These are phyloP conservation scores for Acacia confusa DNA, from an alignment of 306 rosid genomes.

Conservation along the genomic window DNA sequence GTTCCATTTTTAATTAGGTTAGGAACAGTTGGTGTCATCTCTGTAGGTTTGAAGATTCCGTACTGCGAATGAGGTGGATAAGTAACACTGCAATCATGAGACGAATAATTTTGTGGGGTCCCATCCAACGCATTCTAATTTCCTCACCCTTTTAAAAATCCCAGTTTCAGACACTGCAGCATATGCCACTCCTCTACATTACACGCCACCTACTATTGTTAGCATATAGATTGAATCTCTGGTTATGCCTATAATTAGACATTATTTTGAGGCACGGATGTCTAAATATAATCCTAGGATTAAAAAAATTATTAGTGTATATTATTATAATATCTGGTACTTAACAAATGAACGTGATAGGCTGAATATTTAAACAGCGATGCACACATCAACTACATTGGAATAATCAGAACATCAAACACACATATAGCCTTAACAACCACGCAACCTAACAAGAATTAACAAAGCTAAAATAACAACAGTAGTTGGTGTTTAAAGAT, in stretches of 20 bases:
- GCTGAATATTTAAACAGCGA: neutral
- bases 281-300: neutral
- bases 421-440: neutral
- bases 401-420: neutral
- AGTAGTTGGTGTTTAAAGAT: neutral
- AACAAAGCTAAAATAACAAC: neutral
- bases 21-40: conserved; percentile 33
- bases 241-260: neutral
- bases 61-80: conserved; percentile 48
- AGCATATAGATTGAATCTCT: too few relatives aligned
- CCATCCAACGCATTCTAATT: conserved; percentile 20
- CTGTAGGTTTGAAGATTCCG: conserved; percentile 33
- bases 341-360: neutral
- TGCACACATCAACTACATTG: neutral
- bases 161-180: conserved; percentile 3
- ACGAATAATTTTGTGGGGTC: conserved; percentile 45
- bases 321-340: neutral
- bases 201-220: neutral
- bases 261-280: neutral
- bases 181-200: neutral
- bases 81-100: conserved; percentile 48
- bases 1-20: conserved; percentile 8
- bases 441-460: neutral
- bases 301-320: neutral
- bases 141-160: neutral